Percentiles rank a stretch among this genome's conserved stretches.
Conservation (phyloP, 2,329 filamentous ascomycete species). For the Ceratocystis ficicola region DNA sequence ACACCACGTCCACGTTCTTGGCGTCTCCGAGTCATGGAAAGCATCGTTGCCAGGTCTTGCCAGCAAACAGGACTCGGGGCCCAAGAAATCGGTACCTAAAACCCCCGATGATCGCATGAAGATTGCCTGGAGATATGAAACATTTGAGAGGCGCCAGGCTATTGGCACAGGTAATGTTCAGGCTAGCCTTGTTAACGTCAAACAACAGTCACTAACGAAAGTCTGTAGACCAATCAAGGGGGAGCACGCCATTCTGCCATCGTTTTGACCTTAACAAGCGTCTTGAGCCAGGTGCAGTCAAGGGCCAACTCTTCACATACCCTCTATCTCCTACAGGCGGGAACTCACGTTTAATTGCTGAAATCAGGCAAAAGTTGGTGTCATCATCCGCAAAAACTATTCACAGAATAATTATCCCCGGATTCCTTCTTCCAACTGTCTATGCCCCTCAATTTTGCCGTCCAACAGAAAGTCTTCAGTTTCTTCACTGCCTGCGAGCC, state of each 20-base stretch:
- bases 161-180: constrained; percentile 49
- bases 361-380: constrained; percentile 44
- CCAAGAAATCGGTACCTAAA: background rate
- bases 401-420: constrained; percentile 76
- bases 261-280: constrained; percentile 59
- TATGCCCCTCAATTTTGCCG: constrained; percentile 58
- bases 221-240: constrained; percentile 16
- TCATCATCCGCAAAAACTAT: constrained; percentile 48
- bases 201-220: background rate
- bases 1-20: constrained; percentile 76
- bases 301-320: constrained; percentile 38
- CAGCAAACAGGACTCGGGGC: constrained; percentile 12
- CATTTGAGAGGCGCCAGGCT: constrained; percentile 55
- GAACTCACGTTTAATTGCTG: constrained; percentile 45
- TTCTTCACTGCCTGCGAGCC: constrained; percentile 65
- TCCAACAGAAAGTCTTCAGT: constrained; percentile 64
- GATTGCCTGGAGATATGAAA: constrained; percentile 96
- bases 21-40: constrained; percentile 66
- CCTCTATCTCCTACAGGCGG: constrained; percentile 10
- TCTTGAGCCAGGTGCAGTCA: constrained; percentile 39
- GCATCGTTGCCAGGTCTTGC: constrained; percentile 67
- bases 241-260: constrained; percentile 50
- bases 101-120: constrained; percentile 61
- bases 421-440: constrained; percentile 70
- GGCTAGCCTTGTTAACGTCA: background rate